phyloP scores from a whole-genome alignment of 257 asterid species.

The Lycium ferocissimum region DNA sequence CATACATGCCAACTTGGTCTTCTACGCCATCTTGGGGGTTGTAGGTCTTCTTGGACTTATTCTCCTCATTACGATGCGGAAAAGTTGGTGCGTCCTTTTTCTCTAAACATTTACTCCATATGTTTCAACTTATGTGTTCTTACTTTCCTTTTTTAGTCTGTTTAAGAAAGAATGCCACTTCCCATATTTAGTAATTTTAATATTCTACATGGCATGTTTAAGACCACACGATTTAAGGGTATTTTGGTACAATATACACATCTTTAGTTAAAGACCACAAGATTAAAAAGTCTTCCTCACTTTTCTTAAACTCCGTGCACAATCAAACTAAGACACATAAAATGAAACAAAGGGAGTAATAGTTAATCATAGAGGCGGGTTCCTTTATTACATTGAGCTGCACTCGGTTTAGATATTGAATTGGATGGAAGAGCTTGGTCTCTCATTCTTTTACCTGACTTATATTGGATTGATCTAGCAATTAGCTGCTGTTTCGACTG shows the following conservation, averaged over 20 bases:
- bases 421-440: not conserved
- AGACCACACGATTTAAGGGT: too few species aligned
- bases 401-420: not conserved
- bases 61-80: slow-evolving; percentile 80
- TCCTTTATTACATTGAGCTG: slow-evolving; percentile 14
- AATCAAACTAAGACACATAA: too few species aligned
- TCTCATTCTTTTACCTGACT: slow-evolving; percentile 1
- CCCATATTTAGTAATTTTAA: too few species aligned
- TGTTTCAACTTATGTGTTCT: too few species aligned
- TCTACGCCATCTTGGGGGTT: slow-evolving; percentile 85
- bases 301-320: too few species aligned
- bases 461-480: slow-evolving; percentile 1
- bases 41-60: slow-evolving; percentile 94
- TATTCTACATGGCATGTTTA: too few species aligned
- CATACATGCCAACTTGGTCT: slow-evolving; percentile 88
- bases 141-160: too few species aligned
- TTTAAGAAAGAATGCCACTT: too few species aligned
- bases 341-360: not conserved
- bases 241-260: too few species aligned
- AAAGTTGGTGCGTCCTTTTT: slow-evolving; percentile 66
- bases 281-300: too few species aligned
- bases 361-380: slow-evolving; percentile 27
- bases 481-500: not conserved
- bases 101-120: slow-evolving; percentile 26
- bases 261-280: too few species aligned